Percentiles rank a stretch among this genome's conserved stretches.
These are phyloP conservation scores for Camellia granthamiana DNA, from an alignment of 148 eudicot species.

Conservation along the genomic window DNA sequence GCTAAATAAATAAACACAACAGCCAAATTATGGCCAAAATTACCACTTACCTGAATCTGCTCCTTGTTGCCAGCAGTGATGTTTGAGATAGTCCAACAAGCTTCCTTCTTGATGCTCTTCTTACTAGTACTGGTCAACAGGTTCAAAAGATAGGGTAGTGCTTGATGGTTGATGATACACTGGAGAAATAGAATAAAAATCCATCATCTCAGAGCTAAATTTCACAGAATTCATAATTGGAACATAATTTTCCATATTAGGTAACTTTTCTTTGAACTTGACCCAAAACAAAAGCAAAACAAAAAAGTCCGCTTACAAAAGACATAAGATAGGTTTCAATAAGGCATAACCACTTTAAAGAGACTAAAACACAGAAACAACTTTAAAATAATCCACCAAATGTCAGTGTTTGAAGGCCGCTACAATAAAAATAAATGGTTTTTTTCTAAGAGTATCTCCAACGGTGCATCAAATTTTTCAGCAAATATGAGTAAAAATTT, in stretches of 20 bases:
- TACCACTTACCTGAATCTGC: slow-evolving; percentile 35
- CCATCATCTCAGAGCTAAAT: not conserved
- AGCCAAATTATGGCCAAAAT: too few species aligned
- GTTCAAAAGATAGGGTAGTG: slow-evolving; percentile 36
- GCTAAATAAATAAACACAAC: too few species aligned
- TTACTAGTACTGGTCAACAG: slow-evolving; percentile 31
- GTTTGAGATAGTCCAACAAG: slow-evolving; percentile 51
- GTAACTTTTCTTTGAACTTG: not conserved
- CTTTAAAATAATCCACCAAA: not conserved
- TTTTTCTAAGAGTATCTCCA: too few species aligned
- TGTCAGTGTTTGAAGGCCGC: not conserved
- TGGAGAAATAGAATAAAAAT: slow-evolving; percentile 14
- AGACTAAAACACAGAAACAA: not conserved
- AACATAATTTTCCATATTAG: not conserved
- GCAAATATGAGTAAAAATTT: too few species aligned
- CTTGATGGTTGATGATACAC: slow-evolving; percentile 35
- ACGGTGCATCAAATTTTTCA: too few species aligned
- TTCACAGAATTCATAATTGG: too few species aligned
- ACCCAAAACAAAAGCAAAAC: not conserved
- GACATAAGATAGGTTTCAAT: not conserved
- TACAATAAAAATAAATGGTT: too few species aligned
- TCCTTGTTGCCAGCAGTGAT: slow-evolving; percentile 49
- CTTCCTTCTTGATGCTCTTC: slow-evolving; percentile 49
- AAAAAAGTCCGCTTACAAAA: not conserved
- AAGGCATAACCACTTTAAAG: not conserved